phyloP scores from a whole-genome alignment of 768 basidiomycete species.

The Tephrocybe rancida region DNA sequence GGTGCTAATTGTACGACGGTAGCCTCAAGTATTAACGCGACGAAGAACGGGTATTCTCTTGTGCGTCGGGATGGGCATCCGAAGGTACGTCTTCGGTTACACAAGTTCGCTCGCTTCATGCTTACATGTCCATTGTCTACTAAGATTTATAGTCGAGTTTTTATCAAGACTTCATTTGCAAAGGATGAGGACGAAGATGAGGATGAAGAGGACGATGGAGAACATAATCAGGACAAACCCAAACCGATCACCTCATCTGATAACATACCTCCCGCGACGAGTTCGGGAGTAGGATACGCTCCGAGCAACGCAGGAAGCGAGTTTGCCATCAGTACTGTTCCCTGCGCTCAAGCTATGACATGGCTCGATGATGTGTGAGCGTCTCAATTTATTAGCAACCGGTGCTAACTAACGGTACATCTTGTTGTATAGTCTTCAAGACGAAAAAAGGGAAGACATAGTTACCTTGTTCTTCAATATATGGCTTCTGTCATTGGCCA shows the following conservation, averaged over 20 bases:
- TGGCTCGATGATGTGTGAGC: constrained; percentile 51
- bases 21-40: background rate
- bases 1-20: constrained; percentile 27
- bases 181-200: constrained; percentile 6
- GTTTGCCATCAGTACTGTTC: constrained; percentile 12
- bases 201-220: constrained; percentile 9
- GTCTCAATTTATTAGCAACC: background rate
- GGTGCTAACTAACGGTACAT: background rate
- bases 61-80: background rate
- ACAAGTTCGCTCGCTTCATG: background rate
- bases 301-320: background rate
- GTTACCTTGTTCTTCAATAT: constrained; percentile 45
- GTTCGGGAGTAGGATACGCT: background rate
- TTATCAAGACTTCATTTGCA: background rate
- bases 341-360: constrained; percentile 43
- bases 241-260: background rate
- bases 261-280: background rate
- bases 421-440: constrained; percentile 36
- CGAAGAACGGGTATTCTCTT: background rate
- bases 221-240: constrained; percentile 3
- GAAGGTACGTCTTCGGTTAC: background rate
- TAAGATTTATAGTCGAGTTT: background rate
- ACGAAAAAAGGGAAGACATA: constrained; percentile 49
- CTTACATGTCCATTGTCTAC: background rate
- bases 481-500: constrained; percentile 49